Evolutionary conservation across 2,329 filamentous ascomycete genomes (phyloP).

Genomic region (Clonostachys rhizophaga): DNA sequence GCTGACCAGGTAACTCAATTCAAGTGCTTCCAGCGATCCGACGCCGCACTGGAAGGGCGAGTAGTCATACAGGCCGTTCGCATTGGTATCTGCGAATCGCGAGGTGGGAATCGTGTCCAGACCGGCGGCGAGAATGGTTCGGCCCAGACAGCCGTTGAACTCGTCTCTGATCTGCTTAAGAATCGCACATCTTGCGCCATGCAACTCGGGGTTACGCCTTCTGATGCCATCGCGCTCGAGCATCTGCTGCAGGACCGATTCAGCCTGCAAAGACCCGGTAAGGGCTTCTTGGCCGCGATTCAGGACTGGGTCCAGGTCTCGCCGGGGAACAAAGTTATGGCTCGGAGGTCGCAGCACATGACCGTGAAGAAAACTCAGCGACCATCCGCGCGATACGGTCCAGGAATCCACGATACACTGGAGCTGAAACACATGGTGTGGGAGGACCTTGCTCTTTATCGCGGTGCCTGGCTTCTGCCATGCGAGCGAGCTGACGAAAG

Average conservation of each 20-base stretch:
- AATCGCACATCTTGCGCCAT: not conserved
- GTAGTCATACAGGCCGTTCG: constrained; percentile 41
- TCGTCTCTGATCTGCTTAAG: not conserved
- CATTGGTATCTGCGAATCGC: constrained; percentile 29
- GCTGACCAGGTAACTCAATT: constrained; percentile 24
- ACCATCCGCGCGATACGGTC: constrained; percentile 37
- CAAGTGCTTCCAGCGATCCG: constrained; percentile 36
- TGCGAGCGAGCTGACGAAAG: constrained; percentile 33
- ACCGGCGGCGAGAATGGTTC: not conserved
- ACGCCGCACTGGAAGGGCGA: constrained; percentile 42
- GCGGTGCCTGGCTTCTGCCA: constrained; percentile 34
- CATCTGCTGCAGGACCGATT: not conserved
- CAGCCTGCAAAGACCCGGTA: not conserved
- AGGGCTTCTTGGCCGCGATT: not conserved
- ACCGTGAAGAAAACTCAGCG: constrained; percentile 16
- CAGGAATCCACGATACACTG: constrained; percentile 45
- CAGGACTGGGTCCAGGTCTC: constrained; percentile 16
- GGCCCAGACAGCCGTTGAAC: not conserved
- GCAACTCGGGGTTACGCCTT: not conserved
- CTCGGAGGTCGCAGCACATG: constrained; percentile 14
- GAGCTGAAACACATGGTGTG: constrained; percentile 42
- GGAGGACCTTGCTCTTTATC: constrained; percentile 31
- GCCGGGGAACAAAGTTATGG: constrained; percentile 20
- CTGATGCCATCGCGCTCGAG: not conserved
- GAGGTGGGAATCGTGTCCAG: constrained; percentile 20